Base-by-base conservation (phyloP, 2,329 filamentous ascomycete genomes). In the Thermothelomyces thermophilus region DNA sequence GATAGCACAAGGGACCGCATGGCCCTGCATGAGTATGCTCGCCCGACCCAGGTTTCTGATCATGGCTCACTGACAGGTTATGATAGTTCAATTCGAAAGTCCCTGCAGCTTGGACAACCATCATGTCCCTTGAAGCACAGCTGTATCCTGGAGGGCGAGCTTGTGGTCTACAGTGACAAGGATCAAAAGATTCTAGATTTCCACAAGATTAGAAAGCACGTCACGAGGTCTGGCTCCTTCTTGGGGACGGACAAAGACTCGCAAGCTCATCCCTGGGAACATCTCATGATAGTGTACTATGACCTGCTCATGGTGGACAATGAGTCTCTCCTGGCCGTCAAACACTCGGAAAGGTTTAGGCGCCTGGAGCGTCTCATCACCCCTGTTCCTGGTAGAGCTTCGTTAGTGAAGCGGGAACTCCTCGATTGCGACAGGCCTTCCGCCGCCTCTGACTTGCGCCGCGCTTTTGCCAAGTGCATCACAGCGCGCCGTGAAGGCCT, bases 71-170 rank as follows among this genome's bases (percentile, higher is more conserved):
- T 65, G 19, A 63, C 40, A 31, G 10, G 24, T 3, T 10, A 0
- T 7, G 28, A 46, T 48, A 73, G 75, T 2, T 75, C 75, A 1
- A 81, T 95, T 49, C 72, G 75, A 35, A 70, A 80, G 3, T 83
- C 84, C 3, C 69, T 95, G 5, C 73, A 73, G 7, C 72, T 94
- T 30, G 81, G 81, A 3, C 67, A 69, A 1, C 54, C 72, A 0
- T 70, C 74, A 7, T 85, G 85, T 62, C 75, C 69, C 10, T 66
- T 95, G 55, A 75, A 73, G 22, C 70, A 68, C 7, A 75, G 76
- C 5, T 94, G 87, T 58, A 91, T 95, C 39, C 65, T 95, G 0
- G 85, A 95, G 61, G 89, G 87, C 2, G 90, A 96, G 62, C 70
- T 95, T 47, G 75, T 93, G 5, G 84, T 91, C 1, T 94, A 84